These are phyloP conservation scores for Luvunga scandens DNA, from an alignment of 345 rosid genomes.

Conservation along the genomic window DNA sequence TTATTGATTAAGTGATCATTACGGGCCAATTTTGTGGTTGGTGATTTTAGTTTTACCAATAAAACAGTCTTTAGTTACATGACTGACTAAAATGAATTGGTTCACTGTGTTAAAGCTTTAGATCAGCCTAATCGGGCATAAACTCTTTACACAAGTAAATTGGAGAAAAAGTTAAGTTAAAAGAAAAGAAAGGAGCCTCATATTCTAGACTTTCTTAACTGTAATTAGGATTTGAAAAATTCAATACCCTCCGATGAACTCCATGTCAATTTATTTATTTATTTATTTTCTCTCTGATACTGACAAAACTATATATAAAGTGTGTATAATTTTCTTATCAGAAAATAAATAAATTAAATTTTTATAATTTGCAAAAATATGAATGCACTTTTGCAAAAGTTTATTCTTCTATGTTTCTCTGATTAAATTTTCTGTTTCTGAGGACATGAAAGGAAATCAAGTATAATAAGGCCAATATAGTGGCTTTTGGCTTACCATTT, in stretches of 20 bases:
- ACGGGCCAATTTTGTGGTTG: neutral
- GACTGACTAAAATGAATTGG: neutral
- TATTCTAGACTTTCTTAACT: neutral
- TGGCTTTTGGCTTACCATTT: neutral
- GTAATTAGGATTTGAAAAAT: neutral
- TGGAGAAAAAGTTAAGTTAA: neutral
- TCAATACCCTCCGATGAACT: neutral
- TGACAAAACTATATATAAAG: neutral
- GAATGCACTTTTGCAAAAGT: no score
- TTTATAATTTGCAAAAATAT: neutral
- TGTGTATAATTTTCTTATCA: neutral
- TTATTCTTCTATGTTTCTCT: neutral
- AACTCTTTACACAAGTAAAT: neutral
- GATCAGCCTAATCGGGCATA: neutral
- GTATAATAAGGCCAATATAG: neutral
- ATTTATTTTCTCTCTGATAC: neutral
- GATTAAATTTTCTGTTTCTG: neutral
- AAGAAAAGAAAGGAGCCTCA: neutral
- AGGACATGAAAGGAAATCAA: neutral
- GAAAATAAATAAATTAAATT: neutral
- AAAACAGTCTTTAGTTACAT: neutral
- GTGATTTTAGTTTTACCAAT: neutral
- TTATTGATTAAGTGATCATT: neutral
- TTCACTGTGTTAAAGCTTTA: neutral
- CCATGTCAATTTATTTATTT: neutral